Evolutionary conservation across 1,284 basidiomycete genomes (phyloP).

Genomic region (Prillingera fragicola): DNA sequence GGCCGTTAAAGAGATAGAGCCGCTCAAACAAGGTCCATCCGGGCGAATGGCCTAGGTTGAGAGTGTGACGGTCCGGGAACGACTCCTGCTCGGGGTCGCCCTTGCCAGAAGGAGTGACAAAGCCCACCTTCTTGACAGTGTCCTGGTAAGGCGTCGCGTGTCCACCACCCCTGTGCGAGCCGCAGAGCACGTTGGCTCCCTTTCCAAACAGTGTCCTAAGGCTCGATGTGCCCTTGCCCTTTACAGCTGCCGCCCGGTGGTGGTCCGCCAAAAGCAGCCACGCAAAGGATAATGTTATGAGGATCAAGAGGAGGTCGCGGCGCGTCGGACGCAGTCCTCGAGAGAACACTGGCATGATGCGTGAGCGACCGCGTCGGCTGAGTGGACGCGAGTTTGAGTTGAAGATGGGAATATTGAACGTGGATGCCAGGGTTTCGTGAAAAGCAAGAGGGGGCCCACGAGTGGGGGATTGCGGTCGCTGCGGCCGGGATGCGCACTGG

Average conservation of each 20-base stretch:
- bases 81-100: constrained; percentile 28
- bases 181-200: background rate
- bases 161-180: background rate
- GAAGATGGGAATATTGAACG: too few relatives aligned
- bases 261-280: constrained; percentile 30
- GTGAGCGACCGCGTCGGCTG: too few relatives aligned
- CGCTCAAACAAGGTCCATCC: constrained; percentile 47
- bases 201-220: background rate
- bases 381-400: too few relatives aligned
- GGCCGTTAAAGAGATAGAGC: constrained; percentile 68
- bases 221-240: background rate
- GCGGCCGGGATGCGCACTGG: too few relatives aligned
- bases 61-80: constrained; percentile 22
- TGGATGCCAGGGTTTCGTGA: too few relatives aligned
- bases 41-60: constrained; percentile 35
- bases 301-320: constrained; percentile 40
- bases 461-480: too few relatives aligned
- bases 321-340: constrained; percentile 31
- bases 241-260: background rate
- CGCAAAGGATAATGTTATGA: constrained; percentile 38
- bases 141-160: constrained; percentile 3
- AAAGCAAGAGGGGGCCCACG: too few relatives aligned
- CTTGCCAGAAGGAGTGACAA: constrained; percentile 1
- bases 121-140: constrained; percentile 12
- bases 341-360: too few relatives aligned